Evolutionary conservation across 805 yeast species (phyloP), one percentile per base, ranked within the genome.

Genomic region (Pichia pseudocactophila): DNA sequence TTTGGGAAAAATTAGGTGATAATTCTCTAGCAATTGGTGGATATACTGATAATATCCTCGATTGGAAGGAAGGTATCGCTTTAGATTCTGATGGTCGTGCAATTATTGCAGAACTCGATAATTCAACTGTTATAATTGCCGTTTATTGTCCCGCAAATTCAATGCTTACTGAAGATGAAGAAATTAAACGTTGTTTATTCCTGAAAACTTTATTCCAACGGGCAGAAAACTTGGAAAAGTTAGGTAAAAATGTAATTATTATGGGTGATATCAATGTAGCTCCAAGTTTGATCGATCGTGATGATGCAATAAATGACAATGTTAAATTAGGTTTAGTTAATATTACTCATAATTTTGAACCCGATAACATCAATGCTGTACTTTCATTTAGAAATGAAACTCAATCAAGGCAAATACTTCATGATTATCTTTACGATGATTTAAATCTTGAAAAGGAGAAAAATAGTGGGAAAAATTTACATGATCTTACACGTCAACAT

Each of bases 141-240:
- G 70, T 81, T 4, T 90, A 90, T 55, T 90, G 97, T 57, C 97
- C 97, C 0, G 97, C 97, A 1, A 86, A 87, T 57, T 85, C 97
- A 0, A 68, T 69, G 59, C 74, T 71, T 1, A 75, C 87, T 0
- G 82, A 74, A 20, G 81, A 76, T 25, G 95, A 79, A 2, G 83
- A 79, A 49, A 54, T 52, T 11, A 80, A 68, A 50, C 62, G 94
- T 39, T 50, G 76, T 31, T 60, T 65, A 13, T 90, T 85, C 52
- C 63, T 86, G 40, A 64, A 66, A 18, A 61, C 74, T 2, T 57
- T 90, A 37, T 74, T 87, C 40, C 62, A 70, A 41, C 70, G 98
- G 36, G 72, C 84, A 15, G 62, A 73, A 28, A 71, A 70, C 30
- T 65, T 90, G 42, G 59, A 66, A n/a, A 50, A 52, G 1, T 34